A percentile compares a stretch with the other conserved stretches of the same genome.
Evolutionary conservation across 176 grass and related monocot genomes (phyloP).

Genomic region (Melocanna baccifera): DNA sequence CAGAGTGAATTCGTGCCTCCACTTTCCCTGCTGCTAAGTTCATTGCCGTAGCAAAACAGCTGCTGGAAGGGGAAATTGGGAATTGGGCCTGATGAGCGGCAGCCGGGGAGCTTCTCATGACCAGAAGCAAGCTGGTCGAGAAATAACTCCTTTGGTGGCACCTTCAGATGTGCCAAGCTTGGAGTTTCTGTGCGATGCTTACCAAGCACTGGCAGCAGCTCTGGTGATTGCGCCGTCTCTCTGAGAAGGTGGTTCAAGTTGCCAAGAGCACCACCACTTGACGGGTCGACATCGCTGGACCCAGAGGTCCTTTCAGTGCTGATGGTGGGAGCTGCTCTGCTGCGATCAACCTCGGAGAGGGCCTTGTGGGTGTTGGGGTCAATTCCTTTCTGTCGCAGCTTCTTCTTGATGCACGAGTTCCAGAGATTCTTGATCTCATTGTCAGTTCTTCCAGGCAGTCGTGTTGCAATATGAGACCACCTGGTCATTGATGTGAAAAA

Average conservation of each 20-base stretch:
- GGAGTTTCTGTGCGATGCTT: conserved; percentile 36
- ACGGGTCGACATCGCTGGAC: conserved; percentile 36
- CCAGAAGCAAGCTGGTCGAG: conserved; percentile 36
- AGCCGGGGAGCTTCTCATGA: conserved; percentile 31
- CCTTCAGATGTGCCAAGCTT: conserved; percentile 21
- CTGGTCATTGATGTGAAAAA: conserved; percentile 18
- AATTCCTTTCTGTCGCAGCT: conserved; percentile 52
- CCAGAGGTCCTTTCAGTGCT: conserved; percentile 40
- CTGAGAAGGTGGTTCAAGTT: conserved; percentile 28
- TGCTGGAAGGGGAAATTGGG: conserved; percentile 43
- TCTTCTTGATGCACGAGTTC: conserved; percentile 80
- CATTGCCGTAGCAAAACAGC: conserved; percentile 31
- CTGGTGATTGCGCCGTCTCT: conserved; percentile 44
- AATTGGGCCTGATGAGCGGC: conserved; percentile 19
- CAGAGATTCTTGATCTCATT: conserved; percentile 83
- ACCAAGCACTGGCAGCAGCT: conserved; percentile 18
- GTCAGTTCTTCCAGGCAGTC: conserved; percentile 65
- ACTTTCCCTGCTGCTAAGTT: conserved; percentile 22
- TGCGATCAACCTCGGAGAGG: conserved; percentile 22
- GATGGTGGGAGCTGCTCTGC: conserved; percentile 31
- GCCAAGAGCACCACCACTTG: conserved; percentile 25
- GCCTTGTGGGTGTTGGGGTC: conserved; percentile 62
- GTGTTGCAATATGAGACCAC: conserved; percentile 69
- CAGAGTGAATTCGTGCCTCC: conserved; percentile 31
- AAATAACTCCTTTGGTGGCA: conserved; percentile 36